phyloP scores from a whole-genome alignment of 1,284 basidiomycete species.

The Peniophora sp. region DNA sequence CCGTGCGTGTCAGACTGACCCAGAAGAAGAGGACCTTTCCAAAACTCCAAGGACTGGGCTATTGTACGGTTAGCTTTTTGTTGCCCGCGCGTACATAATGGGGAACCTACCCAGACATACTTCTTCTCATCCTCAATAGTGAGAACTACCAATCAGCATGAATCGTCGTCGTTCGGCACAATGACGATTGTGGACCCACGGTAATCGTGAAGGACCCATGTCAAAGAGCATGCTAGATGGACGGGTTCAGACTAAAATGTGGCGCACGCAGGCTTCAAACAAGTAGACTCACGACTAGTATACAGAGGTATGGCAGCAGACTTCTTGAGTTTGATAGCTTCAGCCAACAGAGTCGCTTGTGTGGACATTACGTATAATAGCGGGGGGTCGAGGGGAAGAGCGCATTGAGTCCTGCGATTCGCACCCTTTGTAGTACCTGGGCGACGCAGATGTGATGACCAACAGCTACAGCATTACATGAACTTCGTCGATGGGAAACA shows the following conservation, averaged over 20 bases:
- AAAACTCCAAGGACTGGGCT: conserved; percentile 12
- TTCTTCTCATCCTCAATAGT: background rate
- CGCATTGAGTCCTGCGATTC: too few relatives aligned
- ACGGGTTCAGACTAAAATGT: too few relatives aligned
- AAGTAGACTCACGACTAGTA: background rate
- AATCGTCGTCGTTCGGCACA: background rate
- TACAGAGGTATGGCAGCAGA: background rate
- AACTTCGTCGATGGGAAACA: too few relatives aligned
- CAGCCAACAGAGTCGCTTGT: background rate
- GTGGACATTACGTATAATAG: too few relatives aligned
- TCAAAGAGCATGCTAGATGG: background rate
- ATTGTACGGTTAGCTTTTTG: background rate
- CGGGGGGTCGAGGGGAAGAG: too few relatives aligned
- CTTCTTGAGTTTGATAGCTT: background rate
- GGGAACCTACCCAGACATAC: background rate
- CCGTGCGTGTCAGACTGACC: conserved; percentile 15
- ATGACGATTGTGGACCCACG: background rate
- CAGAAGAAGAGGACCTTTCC: conserved; percentile 31
- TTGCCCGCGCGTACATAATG: background rate
- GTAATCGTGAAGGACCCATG: background rate
- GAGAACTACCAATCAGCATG: background rate
- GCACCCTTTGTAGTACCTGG: too few relatives aligned
- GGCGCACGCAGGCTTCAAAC: too few relatives aligned
- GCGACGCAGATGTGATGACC: too few relatives aligned
- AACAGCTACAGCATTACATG: too few relatives aligned